phyloP scores from a whole-genome alignment of 495 filamentous ascomycete species.

The Talaromyces liani region DNA sequence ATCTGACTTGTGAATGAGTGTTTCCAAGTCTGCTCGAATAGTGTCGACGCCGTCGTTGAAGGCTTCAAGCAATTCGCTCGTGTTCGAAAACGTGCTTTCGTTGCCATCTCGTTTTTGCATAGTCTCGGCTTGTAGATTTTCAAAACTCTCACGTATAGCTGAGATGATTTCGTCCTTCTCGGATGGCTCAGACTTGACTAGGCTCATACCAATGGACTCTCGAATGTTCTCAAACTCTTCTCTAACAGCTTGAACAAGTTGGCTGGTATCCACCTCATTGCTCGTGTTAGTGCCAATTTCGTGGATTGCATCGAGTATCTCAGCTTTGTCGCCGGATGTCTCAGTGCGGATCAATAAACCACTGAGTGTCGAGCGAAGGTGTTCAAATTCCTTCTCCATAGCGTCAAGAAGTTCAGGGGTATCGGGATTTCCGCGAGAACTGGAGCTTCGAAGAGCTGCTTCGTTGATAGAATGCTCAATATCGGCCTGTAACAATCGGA shows the following conservation, averaged over 20 bases:
- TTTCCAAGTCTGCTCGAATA: conserved; percentile 68
- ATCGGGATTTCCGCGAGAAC: conserved; percentile 31
- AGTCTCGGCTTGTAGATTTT: conserved; percentile 60
- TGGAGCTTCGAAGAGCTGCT: conserved; percentile 20
- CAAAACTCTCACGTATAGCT: conserved; percentile 61
- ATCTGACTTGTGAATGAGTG: conserved; percentile 65
- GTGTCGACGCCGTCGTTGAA: conserved; percentile 74
- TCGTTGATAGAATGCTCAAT: conserved; percentile 56
- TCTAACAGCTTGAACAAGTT: conserved; percentile 46
- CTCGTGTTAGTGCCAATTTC: conserved; percentile 35
- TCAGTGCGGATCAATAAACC: conserved; percentile 56
- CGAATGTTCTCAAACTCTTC: conserved; percentile 71
- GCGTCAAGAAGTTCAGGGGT: conserved; percentile 55
- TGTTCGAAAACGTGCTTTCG: conserved; percentile 52
- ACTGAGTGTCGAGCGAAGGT: conserved; percentile 65
- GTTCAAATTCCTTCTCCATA: conserved; percentile 63
- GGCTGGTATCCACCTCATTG: conserved; percentile 9
- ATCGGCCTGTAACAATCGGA: conserved; percentile 67
- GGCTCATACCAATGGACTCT: conserved; percentile 42
- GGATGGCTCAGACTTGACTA: conserved; percentile 27
- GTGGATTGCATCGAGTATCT: conserved; percentile 54
- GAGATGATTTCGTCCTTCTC: conserved; percentile 57
- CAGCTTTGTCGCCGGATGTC: conserved; percentile 47
- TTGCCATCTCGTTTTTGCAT: conserved; percentile 43
- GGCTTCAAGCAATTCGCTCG: conserved; percentile 71